phyloP scores from a whole-genome alignment of 2,329 filamentous ascomycete genomes.

The Chaetomium sp. region DNA sequence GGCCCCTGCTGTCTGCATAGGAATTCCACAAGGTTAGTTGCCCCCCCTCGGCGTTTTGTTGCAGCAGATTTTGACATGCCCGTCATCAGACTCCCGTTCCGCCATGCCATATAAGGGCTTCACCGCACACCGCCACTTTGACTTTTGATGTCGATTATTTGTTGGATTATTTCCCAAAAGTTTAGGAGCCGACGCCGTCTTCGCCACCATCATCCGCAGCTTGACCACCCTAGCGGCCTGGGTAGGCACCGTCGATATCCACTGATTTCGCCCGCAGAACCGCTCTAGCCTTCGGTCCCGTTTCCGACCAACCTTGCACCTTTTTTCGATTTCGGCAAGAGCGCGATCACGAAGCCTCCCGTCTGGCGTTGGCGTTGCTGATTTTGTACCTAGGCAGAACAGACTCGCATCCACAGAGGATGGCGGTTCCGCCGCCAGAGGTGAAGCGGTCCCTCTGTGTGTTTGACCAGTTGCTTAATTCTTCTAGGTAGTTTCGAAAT shows the following conservation, averaged over 20 bases:
- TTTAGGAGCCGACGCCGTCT: constrained; percentile 6
- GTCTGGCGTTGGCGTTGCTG: constrained; percentile 21
- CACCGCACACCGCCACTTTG: background rate
- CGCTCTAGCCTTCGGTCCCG: background rate
- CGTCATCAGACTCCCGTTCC: background rate
- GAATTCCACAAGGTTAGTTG: constrained; percentile 43
- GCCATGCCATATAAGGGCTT: background rate
- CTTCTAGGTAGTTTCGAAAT: constrained; percentile 10
- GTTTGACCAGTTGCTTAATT: constrained; percentile 2
- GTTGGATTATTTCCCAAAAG: constrained; percentile 13
- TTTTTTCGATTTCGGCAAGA: background rate
- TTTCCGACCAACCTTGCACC: background rate
- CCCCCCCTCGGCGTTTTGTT: background rate
- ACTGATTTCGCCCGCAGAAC: constrained; percentile 14
- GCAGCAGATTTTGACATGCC: constrained; percentile 10
- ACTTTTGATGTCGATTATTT: background rate
- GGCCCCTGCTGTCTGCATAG: constrained; percentile 47
- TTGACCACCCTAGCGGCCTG: background rate
- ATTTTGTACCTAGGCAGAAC: constrained; percentile 21
- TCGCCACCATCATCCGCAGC: background rate
- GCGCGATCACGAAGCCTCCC: constrained; percentile 6
- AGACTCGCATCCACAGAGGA: constrained; percentile 6
- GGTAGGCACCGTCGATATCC: constrained; percentile 10
- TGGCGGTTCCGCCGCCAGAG: constrained; percentile 1
- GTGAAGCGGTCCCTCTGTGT: background rate